phyloP scores from a whole-genome alignment of 2,329 filamentous ascomycete species.

The Penicillium decumbens region DNA sequence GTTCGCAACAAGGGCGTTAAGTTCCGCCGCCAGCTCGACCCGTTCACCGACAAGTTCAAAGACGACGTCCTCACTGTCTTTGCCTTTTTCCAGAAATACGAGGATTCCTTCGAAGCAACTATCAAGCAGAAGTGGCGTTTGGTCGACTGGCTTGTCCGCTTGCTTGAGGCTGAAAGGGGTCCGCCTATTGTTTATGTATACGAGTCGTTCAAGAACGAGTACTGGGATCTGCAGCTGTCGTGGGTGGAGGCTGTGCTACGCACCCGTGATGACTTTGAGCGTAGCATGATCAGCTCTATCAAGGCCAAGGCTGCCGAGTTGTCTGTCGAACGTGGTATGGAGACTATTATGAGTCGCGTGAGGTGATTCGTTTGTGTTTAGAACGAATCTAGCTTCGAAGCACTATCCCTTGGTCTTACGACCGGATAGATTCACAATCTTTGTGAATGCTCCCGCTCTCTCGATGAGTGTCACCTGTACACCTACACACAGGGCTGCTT shows the following conservation, averaged over 20 bases:
- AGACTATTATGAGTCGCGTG: slow-evolving; percentile 93
- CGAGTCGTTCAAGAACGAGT: slow-evolving; percentile 73
- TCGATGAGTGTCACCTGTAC: no score
- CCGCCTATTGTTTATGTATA: slow-evolving; percentile 71
- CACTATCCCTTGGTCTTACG: background rate
- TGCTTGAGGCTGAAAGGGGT: slow-evolving; percentile 72
- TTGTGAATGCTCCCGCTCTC: background rate
- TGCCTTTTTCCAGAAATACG: slow-evolving; percentile 73
- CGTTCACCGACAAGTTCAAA: slow-evolving; percentile 87
- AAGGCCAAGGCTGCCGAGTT: slow-evolving; percentile 86
- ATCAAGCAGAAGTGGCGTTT: slow-evolving; percentile 93
- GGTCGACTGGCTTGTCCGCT: slow-evolving; percentile 73
- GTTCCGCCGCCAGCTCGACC: slow-evolving; percentile 72
- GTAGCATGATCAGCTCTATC: slow-evolving; percentile 78
- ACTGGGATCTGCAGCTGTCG: slow-evolving; percentile 89
- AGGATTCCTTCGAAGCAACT: slow-evolving; percentile 63
- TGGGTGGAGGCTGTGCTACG: slow-evolving; percentile 94
- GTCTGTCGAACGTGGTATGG: slow-evolving; percentile 70
- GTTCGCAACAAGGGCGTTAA: slow-evolving; percentile 88
- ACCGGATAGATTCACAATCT: background rate
- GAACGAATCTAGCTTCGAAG: background rate
- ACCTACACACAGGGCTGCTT: no score
- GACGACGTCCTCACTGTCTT: slow-evolving; percentile 89
- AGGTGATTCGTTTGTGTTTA: slow-evolving; percentile 50
- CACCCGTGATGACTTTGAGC: slow-evolving; percentile 86